phyloP scores from a whole-genome alignment of 345 rosid species.

The Psidium friedrichsthalianum region DNA sequence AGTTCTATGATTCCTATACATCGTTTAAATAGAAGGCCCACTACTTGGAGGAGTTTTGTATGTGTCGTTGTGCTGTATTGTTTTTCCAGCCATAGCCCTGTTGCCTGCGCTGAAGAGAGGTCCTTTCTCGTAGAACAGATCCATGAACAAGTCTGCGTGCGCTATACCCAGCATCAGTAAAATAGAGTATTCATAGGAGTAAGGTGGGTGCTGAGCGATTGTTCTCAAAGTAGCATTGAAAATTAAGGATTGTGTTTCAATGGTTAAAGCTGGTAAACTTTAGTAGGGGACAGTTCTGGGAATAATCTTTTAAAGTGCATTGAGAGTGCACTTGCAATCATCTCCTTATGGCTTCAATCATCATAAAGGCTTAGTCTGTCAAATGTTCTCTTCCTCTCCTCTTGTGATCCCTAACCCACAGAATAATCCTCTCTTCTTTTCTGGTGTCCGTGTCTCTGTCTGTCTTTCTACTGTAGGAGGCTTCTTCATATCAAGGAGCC shows the following conservation, averaged over 20 bases:
- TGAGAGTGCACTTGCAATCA: neutral
- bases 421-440: neutral
- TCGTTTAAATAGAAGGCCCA: neutral
- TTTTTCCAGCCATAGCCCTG: neutral
- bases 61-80: neutral
- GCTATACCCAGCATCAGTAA: neutral
- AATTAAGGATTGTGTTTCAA: neutral
- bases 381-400: neutral
- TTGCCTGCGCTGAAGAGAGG: neutral
- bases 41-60: neutral
- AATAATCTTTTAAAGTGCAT: neutral
- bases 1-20: neutral
- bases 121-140: neutral
- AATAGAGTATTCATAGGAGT: neutral
- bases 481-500: neutral
- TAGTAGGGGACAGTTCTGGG: neutral
- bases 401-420: neutral
- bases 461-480: neutral
- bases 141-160: neutral
- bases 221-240: neutral
- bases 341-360: neutral
- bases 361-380: neutral
- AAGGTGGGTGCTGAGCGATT: neutral
- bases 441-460: neutral
- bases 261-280: neutral